Percentiles rank a stretch among this genome's conserved stretches.
phyloP scores from a whole-genome alignment of 2,329 filamentous ascomycete genomes.

The Fusarium verticillioides region DNA sequence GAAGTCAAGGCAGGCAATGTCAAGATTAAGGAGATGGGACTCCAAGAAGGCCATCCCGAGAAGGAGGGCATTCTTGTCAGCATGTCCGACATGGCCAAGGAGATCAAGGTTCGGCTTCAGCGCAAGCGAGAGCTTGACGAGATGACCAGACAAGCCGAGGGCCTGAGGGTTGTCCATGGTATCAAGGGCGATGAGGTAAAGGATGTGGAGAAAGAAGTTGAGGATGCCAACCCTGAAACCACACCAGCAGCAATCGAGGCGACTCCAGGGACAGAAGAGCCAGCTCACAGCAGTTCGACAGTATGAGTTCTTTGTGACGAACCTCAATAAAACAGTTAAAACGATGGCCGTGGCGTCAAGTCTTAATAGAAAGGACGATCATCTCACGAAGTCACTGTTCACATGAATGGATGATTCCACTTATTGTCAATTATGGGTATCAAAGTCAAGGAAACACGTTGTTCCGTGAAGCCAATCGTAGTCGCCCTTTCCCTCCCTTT shows the following conservation, averaged over 20 bases:
- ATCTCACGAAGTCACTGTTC: slow-evolving; percentile 3
- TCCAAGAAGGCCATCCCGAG: slow-evolving; percentile 84
- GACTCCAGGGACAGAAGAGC: slow-evolving; percentile 16
- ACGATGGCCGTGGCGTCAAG: slow-evolving; percentile 29
- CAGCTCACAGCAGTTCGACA: slow-evolving; percentile 20
- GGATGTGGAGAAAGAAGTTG: slow-evolving; percentile 28
- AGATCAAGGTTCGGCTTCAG: slow-evolving; percentile 64
- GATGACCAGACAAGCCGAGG: slow-evolving; percentile 56
- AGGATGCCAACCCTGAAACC: slow-evolving; percentile 21
- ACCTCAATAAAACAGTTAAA: slow-evolving; percentile 31
- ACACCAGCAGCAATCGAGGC: slow-evolving; percentile 23
- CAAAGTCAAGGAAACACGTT: slow-evolving; percentile 14
- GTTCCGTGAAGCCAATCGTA: slow-evolving; percentile 14
- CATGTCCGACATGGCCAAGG: slow-evolving; percentile 69
- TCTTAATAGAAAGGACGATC: slow-evolving; percentile 20
- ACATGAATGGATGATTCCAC: slow-evolving; percentile 2
- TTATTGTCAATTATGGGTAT: background rate
- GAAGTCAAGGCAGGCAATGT: slow-evolving; percentile 86
- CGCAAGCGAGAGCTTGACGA: slow-evolving; percentile 58
- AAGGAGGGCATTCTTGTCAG: slow-evolving; percentile 86
- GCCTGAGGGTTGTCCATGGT: slow-evolving; percentile 59
- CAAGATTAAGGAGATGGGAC: slow-evolving; percentile 81
- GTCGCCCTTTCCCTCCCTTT: background rate
- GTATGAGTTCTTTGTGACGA: slow-evolving; percentile 17
- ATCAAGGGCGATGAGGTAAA: slow-evolving; percentile 51